These are phyloP conservation scores for Thielaviopsis ethacetica DNA, from an alignment of 2,329 filamentous ascomycete species.

Conservation along the genomic window DNA sequence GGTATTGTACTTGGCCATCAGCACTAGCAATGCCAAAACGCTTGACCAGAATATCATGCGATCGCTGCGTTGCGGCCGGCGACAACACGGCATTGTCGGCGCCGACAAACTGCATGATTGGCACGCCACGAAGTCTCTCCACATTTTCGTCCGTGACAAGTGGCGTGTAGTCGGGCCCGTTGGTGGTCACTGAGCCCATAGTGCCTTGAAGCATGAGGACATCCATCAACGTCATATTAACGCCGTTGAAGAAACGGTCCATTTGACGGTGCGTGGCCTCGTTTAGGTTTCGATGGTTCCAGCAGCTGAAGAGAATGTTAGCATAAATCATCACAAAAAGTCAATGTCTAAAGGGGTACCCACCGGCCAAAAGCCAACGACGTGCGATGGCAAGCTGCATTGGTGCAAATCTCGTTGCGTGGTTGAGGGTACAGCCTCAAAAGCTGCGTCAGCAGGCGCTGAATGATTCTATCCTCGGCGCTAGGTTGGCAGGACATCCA, in stretches of 20 bases:
- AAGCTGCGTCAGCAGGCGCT: constrained; percentile 35
- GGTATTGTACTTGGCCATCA: constrained; percentile 27
- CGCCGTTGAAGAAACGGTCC: constrained; percentile 44
- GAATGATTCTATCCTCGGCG: constrained; percentile 29
- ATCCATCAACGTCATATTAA: constrained; percentile 40
- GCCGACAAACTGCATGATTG: constrained; percentile 39
- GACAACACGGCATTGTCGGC: constrained; percentile 39
- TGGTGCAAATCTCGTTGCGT: constrained; percentile 42
- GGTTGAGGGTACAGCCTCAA: constrained; percentile 40
- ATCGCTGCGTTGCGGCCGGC: constrained; percentile 34
- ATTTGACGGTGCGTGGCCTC: constrained; percentile 47
- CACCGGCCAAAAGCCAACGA: constrained; percentile 41
- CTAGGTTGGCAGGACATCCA: constrained; percentile 39
- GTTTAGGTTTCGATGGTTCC: constrained; percentile 50
- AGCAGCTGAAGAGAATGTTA: constrained; percentile 22
- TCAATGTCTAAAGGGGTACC: neutral
- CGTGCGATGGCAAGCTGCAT: constrained; percentile 42
- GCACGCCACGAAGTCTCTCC: constrained; percentile 31
- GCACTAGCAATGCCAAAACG: constrained; percentile 26
- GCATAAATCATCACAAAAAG: neutral
- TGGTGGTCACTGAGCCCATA: constrained; percentile 33
- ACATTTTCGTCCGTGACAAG: constrained; percentile 36
- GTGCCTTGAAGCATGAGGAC: constrained; percentile 40
- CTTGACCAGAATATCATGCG: constrained; percentile 35
- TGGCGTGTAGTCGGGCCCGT: constrained; percentile 28